Base-by-base conservation (phyloP, 2,329 filamentous ascomycete species). In the Fusarium pseudonygamai region DNA sequence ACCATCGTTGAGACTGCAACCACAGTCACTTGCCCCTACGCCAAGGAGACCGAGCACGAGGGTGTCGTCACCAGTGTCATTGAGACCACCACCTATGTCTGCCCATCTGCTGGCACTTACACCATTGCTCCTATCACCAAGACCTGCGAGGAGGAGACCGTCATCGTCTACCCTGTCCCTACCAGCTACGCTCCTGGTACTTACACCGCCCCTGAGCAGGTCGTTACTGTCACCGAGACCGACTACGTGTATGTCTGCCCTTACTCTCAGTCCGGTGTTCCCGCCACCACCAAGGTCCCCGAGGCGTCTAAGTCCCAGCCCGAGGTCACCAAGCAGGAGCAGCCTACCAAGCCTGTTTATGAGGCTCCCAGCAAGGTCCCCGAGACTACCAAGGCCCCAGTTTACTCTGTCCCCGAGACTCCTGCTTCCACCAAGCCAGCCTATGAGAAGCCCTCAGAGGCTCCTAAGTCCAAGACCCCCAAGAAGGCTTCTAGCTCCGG, bases 21-120 rank as follows among this genome's bases (percentile, higher is more conserved):
- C 71, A 93, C 90, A 39, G 86, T 94, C 65, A 88, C 88, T 77
- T 93, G 90, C 88, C 92, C 92, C 58, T 90, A 91, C 75, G 91
- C 92, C 75, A 90, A 90, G 68, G 87, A 90, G 76, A 86, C 87
- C 76, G 91, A 91, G 75, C 84, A 81, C 64, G 83, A 85, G 73
- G 84, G 82, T 72, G 88, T 89, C 57, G 88, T 89, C 65, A 93
- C 90, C 84, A 93, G 87, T 84, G 85, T 91, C 77, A 89, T 94
- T 78, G 85, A 88, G 83, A 89, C 85, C 77, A 94, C 92, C 79
- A 91, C 90, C 79, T 93, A 91, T 79, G 88, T 92, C 79, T 94
- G 92, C 90, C 92, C 92, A 71, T 86, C 85, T 56, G 86, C 92
- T 78, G 93, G 93, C 81, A 93, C 91, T 64, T 95, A 94, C 87